These are phyloP conservation scores for Hysterium pulicare DNA, from an alignment of 2,329 filamentous ascomycete genomes.

Conservation along the genomic window DNA sequence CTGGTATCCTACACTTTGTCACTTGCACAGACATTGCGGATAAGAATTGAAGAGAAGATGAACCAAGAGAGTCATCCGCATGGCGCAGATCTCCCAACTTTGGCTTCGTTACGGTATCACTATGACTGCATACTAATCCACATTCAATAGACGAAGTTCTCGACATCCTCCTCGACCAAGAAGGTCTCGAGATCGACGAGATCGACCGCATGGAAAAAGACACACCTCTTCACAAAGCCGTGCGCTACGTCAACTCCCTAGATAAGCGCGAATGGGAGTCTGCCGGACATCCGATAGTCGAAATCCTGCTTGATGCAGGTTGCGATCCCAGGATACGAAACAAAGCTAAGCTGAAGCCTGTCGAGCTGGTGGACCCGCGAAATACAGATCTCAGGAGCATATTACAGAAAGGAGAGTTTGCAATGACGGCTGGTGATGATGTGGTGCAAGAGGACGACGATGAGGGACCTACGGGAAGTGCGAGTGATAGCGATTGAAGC, in stretches of 20 bases:
- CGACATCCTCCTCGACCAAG: conserved; percentile 78
- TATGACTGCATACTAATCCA: conserved; percentile 1
- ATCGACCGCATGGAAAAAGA: conserved; percentile 68
- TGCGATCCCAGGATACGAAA: conserved; percentile 63
- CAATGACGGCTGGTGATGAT: conserved; percentile 47
- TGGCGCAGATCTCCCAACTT: too few species aligned
- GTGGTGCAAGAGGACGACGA: conserved; percentile 50
- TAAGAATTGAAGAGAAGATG: too few species aligned
- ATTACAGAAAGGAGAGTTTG: conserved; percentile 69
- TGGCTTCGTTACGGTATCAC: too few species aligned
- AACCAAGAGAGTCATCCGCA: too few species aligned
- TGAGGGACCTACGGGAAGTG: conserved; percentile 45
- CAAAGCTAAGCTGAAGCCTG: conserved; percentile 68
- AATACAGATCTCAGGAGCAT: conserved; percentile 61
- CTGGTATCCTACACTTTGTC: too few species aligned
- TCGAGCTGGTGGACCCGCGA: conserved; percentile 69
- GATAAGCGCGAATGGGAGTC: conserved; percentile 61
- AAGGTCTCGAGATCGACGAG: conserved; percentile 81
- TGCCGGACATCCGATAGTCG: conserved; percentile 65
- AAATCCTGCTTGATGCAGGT: conserved; percentile 81
- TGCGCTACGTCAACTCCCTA: conserved; percentile 72
- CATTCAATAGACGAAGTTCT: conserved; percentile 65
- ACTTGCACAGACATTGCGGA: too few species aligned
- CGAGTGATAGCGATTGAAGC: conserved; percentile 44
- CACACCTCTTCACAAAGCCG: conserved; percentile 74